Evolutionary conservation across 2,329 filamentous ascomycete species (phyloP).

Genomic region (Aureobasidium lini): DNA sequence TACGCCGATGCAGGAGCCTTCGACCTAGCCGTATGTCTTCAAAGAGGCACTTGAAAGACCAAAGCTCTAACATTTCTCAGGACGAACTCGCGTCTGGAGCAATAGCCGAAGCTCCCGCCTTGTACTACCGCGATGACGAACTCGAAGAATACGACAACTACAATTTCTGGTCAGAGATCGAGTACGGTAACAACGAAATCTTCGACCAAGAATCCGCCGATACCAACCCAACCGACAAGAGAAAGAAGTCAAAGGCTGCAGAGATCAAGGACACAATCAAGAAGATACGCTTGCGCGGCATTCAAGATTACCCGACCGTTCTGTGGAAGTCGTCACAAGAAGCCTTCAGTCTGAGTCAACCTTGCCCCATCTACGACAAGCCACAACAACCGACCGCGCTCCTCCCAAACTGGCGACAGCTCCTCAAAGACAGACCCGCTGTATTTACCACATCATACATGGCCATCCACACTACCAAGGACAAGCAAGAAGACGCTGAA

Average conservation of each 20-base stretch:
- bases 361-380: background rate
- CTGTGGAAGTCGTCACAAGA: slow-evolving; percentile 2
- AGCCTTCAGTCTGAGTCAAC: slow-evolving; percentile 14
- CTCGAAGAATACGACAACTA: slow-evolving; percentile 40
- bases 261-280: slow-evolving; percentile 15
- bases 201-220: slow-evolving; percentile 27
- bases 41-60: background rate
- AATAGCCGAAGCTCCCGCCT: slow-evolving; percentile 35
- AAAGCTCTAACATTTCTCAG: slow-evolving; percentile 19
- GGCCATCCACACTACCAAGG: slow-evolving; percentile 4
- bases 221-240: slow-evolving; percentile 22
- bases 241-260: slow-evolving; percentile 20
- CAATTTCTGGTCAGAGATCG: slow-evolving; percentile 42
- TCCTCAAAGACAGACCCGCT: slow-evolving; percentile 25
- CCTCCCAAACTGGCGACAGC: slow-evolving; percentile 39
- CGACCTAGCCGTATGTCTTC: slow-evolving; percentile 28
- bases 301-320: slow-evolving; percentile 8
- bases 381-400: slow-evolving; percentile 31
- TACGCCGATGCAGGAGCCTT: slow-evolving; percentile 39
- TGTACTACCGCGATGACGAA: slow-evolving; percentile 26
- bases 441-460: background rate
- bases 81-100: slow-evolving; percentile 44
- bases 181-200: slow-evolving; percentile 41
- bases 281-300: slow-evolving; percentile 6
- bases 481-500: slow-evolving; percentile 8